A percentile compares a stretch with the other conserved stretches of the same genome.
Evolutionary conservation across 164 flowering plant genomes (phyloP).

Genomic region (Stephania yunnanensis): DNA sequence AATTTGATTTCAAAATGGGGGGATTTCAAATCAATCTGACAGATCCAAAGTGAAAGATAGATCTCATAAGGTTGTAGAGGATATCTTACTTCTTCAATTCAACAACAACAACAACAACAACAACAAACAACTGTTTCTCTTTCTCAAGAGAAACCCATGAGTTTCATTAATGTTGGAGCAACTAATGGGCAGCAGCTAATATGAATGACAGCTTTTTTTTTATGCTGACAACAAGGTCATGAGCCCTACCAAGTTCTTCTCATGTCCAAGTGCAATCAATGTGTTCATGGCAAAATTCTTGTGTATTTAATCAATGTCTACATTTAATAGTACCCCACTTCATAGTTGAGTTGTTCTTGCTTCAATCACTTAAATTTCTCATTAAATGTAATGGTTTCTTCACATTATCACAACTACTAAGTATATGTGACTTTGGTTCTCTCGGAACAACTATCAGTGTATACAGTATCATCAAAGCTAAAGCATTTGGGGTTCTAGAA

Average conservation of each 20-base stretch:
- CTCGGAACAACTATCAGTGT: too few relatives aligned
- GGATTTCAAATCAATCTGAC: not conserved
- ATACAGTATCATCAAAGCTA: not conserved
- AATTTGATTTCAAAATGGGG: not conserved
- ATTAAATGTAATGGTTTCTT: not conserved
- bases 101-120: not conserved
- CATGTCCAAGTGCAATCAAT: slow-evolving; percentile 21
- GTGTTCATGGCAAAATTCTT: slow-evolving; percentile 16
- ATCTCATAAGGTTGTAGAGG: not conserved
- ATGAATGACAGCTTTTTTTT: slow-evolving; percentile 5
- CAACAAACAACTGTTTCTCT: not conserved
- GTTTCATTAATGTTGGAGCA: slow-evolving; percentile 25
- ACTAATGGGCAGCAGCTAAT: not conserved
- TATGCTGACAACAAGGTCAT: slow-evolving; percentile 6
- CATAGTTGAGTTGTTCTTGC: not conserved
- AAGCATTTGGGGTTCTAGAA: not conserved
- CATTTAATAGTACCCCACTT: not conserved
- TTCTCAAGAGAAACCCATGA: slow-evolving; percentile 40
- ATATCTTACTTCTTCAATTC: not conserved
- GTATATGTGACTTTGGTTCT: not conserved
- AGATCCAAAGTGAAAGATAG: not conserved
- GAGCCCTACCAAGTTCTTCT: not conserved
- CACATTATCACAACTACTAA: not conserved
- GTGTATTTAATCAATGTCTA: slow-evolving; percentile 12
- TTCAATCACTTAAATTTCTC: not conserved